phyloP scores from a whole-genome alignment of 2,329 filamentous ascomycete species.

The Trichoderma sp. region DNA sequence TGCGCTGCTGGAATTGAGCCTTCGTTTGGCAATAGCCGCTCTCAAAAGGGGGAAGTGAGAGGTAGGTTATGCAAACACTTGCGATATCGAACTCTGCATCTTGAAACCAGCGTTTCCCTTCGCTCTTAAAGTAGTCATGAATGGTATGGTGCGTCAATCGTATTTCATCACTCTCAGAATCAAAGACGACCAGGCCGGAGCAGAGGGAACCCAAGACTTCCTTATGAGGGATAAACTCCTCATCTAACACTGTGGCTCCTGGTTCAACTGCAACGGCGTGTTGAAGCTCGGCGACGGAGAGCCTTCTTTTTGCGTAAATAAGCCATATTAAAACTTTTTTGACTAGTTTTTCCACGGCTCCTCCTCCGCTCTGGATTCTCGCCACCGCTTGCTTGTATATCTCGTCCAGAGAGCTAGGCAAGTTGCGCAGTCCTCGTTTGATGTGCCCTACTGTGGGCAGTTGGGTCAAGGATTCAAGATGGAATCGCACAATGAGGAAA shows the following conservation, averaged over 20 bases:
- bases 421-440: background rate
- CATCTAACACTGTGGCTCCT: background rate
- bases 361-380: background rate
- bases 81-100: background rate
- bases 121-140: constrained; percentile 5
- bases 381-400: constrained; percentile 1
- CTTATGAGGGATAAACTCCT: background rate
- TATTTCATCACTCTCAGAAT: background rate
- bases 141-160: constrained; percentile 8
- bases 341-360: background rate
- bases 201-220: background rate
- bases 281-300: background rate
- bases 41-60: background rate
- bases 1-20: background rate
- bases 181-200: background rate
- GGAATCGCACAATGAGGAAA: background rate
- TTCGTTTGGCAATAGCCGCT: background rate
- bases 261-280: background rate
- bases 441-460: background rate
- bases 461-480: background rate
- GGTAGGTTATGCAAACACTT: background rate
- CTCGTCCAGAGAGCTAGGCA: background rate
- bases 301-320: background rate
- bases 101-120: background rate
- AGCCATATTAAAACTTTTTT: constrained; percentile 7